Conservation (phyloP, 768 basidiomycete genomes). For the Peribolospora kevripleyi region DNA sequence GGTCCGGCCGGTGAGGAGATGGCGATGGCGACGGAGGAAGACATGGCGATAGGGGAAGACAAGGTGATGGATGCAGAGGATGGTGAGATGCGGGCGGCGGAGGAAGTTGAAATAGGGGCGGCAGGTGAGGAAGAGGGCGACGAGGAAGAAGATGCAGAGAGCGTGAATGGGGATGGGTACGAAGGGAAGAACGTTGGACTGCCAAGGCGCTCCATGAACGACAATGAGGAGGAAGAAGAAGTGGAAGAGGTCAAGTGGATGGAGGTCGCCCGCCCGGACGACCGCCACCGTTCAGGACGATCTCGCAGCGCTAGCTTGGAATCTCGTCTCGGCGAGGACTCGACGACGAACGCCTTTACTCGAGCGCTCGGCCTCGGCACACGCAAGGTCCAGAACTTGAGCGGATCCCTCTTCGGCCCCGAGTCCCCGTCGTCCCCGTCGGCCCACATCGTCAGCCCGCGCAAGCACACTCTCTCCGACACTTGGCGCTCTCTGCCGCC, state of each 20-base stretch:
- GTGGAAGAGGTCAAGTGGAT: neutral
- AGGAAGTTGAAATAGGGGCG: neutral
- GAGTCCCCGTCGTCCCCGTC: slow-evolving; percentile 15
- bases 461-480: neutral
- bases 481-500: neutral
- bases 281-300: too few species aligned
- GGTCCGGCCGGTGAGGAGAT: neutral
- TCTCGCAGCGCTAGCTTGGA: too few species aligned
- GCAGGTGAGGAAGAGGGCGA: slow-evolving; percentile 1
- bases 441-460: slow-evolving; percentile 12
- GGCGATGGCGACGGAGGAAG: slow-evolving; percentile 23
- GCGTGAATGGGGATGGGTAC: neutral
- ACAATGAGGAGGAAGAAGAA: neutral
- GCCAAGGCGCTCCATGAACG: neutral
- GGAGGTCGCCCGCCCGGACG: too few species aligned
- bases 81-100: slow-evolving; percentile 26
- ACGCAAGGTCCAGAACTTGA: neutral
- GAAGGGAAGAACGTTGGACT: neutral
- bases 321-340: too few species aligned
- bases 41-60: slow-evolving; percentile 17
- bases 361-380: too few species aligned
- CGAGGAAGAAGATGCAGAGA: slow-evolving; percentile 10
- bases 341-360: too few species aligned
- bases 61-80: slow-evolving; percentile 19
- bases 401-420: neutral